phyloP scores from a whole-genome alignment of 176 grass and related monocot genomes.

The Zoysia japonica region DNA sequence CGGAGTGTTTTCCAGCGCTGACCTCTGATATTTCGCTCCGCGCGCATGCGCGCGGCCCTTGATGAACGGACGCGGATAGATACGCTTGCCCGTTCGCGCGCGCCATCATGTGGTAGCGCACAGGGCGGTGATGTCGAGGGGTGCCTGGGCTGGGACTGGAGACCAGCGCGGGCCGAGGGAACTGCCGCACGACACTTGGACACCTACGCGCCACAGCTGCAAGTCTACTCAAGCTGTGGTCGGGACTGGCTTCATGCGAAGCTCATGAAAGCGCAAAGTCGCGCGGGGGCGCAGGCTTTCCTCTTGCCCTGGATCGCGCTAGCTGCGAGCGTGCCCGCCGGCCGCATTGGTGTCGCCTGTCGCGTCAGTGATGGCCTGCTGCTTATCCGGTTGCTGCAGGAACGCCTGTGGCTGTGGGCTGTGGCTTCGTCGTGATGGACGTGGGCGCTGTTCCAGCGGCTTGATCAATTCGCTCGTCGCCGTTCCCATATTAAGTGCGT shows the following conservation, averaged over 20 bases:
- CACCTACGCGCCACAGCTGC: background rate
- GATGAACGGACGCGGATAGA: too few species aligned
- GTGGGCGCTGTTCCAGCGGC: background rate
- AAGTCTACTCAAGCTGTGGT: too few species aligned
- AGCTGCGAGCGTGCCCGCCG: background rate
- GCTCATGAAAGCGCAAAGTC: background rate
- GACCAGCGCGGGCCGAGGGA: background rate
- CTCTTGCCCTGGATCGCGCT: background rate
- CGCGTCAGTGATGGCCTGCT: background rate
- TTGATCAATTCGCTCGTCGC: background rate
- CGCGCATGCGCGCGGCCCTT: background rate
- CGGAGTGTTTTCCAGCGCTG: too few species aligned
- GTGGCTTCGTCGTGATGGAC: background rate
- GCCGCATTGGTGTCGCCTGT: slow-evolving; percentile 40
- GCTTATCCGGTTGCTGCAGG: background rate
- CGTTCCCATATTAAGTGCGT: background rate
- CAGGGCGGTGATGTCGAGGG: background rate
- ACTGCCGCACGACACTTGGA: slow-evolving; percentile 28
- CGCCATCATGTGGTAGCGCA: background rate
- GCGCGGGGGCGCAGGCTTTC: background rate
- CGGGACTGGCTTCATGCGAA: too few species aligned
- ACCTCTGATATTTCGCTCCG: background rate
- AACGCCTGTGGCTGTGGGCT: background rate
- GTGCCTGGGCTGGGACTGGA: background rate
- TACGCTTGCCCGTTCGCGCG: background rate